Percentiles rank a stretch among this genome's conserved stretches.
Evolutionary conservation across 2,329 filamentous ascomycete genomes (phyloP).

Genomic region (Aspergillus felis): DNA sequence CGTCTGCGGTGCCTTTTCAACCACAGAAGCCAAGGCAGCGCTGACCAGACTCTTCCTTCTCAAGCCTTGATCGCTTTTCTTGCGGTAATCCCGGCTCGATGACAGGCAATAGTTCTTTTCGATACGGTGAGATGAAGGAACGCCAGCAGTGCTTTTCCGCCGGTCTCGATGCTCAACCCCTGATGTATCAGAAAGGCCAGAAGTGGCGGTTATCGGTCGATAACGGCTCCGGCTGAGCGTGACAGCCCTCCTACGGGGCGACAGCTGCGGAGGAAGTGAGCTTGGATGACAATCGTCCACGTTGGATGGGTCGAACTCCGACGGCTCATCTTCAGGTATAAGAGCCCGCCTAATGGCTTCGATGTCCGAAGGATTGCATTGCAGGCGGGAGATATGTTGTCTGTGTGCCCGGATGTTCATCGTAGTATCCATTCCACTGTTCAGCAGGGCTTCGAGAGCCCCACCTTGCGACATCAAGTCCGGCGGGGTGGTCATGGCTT

Average conservation of each 20-base stretch:
- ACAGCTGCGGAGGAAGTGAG: slow-evolving; percentile 32
- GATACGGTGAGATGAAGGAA: slow-evolving; percentile 26
- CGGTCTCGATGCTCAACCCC: slow-evolving; percentile 12
- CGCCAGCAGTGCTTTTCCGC: slow-evolving; percentile 26
- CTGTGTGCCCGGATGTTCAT: slow-evolving; percentile 32
- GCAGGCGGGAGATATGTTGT: slow-evolving; percentile 38
- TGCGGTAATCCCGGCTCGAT: slow-evolving; percentile 23
- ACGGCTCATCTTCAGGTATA: slow-evolving; percentile 23
- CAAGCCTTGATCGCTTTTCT: slow-evolving; percentile 35
- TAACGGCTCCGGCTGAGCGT: slow-evolving; percentile 28
- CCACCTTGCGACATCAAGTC: slow-evolving; percentile 16
- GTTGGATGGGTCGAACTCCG: slow-evolving; percentile 9
- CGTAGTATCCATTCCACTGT: slow-evolving; percentile 13
- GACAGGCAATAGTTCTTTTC: slow-evolving; percentile 30
- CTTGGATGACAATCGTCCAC: slow-evolving; percentile 37
- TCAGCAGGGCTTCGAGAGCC: neutral
- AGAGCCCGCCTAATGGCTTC: slow-evolving; percentile 37
- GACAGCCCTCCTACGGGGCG: slow-evolving; percentile 28
- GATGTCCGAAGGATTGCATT: slow-evolving; percentile 34
- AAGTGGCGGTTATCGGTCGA: slow-evolving; percentile 16
- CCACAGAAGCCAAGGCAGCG: slow-evolving; percentile 35
- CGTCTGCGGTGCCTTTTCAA: slow-evolving; percentile 16
- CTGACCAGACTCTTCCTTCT: slow-evolving; percentile 37
- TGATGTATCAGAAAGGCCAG: neutral
- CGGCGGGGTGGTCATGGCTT: slow-evolving; percentile 26